phyloP scores from a whole-genome alignment of 2,329 filamentous ascomycete species.

The Penicillium digitatum region DNA sequence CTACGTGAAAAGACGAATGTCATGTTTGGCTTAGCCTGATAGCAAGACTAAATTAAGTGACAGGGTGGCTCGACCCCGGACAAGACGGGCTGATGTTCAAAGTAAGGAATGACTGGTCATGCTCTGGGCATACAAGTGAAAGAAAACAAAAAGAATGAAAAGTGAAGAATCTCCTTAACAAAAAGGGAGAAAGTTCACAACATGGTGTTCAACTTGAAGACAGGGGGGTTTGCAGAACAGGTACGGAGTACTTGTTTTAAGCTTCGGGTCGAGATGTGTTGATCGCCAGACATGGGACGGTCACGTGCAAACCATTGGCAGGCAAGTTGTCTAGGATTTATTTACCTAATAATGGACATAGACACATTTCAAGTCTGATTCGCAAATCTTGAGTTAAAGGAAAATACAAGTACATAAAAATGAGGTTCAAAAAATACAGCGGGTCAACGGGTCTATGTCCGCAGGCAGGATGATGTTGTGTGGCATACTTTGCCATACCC shows the following conservation, averaged over 20 bases:
- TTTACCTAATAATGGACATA: neutral
- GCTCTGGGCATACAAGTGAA: constrained; percentile 4
- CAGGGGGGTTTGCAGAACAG: constrained; percentile 8
- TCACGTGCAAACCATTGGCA: constrained; percentile 1
- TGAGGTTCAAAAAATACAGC: neutral
- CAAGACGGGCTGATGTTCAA: constrained; percentile 15
- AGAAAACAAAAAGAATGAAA: constrained; percentile 2
- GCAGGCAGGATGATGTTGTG: neutral
- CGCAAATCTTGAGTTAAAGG: constrained; percentile 8
- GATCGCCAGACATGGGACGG: constrained; percentile 1
- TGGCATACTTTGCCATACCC: neutral
- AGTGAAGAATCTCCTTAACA: neutral
- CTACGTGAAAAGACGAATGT: constrained; percentile 34
- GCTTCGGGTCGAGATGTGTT: constrained; percentile 9
- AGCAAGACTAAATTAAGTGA: constrained; percentile 4
- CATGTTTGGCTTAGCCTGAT: constrained; percentile 26
- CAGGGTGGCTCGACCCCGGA: constrained; percentile 12
- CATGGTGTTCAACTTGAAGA: constrained; percentile 2
- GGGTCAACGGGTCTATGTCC: neutral
- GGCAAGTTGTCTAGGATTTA: neutral
- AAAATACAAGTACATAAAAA: constrained; percentile 17
- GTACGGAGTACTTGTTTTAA: constrained; percentile 6
- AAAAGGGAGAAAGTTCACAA: neutral
- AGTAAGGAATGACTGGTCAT: constrained; percentile 21
- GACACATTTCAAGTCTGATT: neutral